Evolutionary conservation across 495 filamentous ascomycete genomes (phyloP), one percentile per base, ranked within the genome.

Genomic region (Xylaria telfairii): DNA sequence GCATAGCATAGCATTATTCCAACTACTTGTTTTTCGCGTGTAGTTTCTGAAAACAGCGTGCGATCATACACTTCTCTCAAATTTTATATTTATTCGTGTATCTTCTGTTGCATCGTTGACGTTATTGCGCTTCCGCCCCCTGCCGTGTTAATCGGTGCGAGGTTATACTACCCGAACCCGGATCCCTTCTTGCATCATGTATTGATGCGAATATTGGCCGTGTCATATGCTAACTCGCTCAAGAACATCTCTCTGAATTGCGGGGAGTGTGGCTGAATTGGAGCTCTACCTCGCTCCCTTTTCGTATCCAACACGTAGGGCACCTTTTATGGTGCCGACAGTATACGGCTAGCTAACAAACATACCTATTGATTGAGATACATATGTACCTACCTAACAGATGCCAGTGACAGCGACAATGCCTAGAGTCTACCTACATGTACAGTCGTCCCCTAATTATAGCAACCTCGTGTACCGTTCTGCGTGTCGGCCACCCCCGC

Each of bases 121-220:
- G n/a, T 30, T 41, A n/a, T 30, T 24, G 37, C 57, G 26, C 21
- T 61, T 34, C 30, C 49, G 49, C n/a, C 28, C 51, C 21, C 54
- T 57, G 54, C 30, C 2, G 19, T 7, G 34, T 30, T 13, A 32
- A 57, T 57, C 30, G 30, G 21, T 57, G 54, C 28, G 30, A 34
- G 26, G 54, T 34, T 37, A 28, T 49, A 24, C 42, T 42, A 32
- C 49, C 67, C 67, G 67, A 69, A 42, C 49, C 57, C 59, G 59
- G 67, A 26, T 69, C 57, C 32, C 54, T 13, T 70, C 32, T 39
- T 70, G 68, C 67, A 42, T 69, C 67, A 62, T 70, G 59, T 70
- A 64, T 53, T 49, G 59, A 56, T 32, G 30, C 19, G n/a, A 39
- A 53, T 56, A 63, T 63, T 51, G 46, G 32, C 32, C n/a, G 8